phyloP scores from a whole-genome alignment of 2,329 filamentous ascomycete genomes.

The Alternaria arbusti region DNA sequence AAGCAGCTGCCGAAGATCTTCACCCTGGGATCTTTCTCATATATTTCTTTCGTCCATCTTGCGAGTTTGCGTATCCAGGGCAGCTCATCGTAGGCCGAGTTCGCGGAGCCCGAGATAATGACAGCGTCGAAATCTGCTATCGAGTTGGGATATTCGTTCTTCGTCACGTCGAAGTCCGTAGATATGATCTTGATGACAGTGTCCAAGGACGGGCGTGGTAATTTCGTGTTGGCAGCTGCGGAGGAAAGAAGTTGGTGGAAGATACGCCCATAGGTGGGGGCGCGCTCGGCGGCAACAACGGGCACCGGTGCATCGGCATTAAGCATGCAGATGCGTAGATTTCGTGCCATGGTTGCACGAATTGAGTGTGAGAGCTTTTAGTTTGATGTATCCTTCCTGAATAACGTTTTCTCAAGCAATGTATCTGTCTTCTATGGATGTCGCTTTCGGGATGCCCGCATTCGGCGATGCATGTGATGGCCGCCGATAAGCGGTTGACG shows the following conservation, averaged over 20 bases:
- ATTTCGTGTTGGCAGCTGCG: slow-evolving; percentile 15
- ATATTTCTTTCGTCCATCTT: slow-evolving; percentile 42
- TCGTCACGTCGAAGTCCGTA: slow-evolving; percentile 46
- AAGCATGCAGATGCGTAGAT: slow-evolving; percentile 32
- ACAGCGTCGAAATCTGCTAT: slow-evolving; percentile 45
- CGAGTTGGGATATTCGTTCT: slow-evolving; percentile 43
- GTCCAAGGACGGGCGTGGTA: neutral
- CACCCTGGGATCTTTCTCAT: slow-evolving; percentile 35
- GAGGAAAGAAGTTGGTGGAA: slow-evolving; percentile 34
- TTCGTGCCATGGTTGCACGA: neutral
- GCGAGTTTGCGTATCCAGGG: slow-evolving; percentile 35
- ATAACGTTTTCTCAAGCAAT: neutral
- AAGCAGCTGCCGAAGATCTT: slow-evolving; percentile 55
- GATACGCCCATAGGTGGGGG: slow-evolving; percentile 37
- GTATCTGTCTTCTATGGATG: neutral
- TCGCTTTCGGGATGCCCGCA: neutral
- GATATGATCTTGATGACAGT: slow-evolving; percentile 26
- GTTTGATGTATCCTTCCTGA: neutral
- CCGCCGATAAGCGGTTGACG: slow-evolving; percentile 12
- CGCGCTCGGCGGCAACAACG: slow-evolving; percentile 21
- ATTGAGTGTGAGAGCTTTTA: neutral
- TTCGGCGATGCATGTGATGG: slow-evolving; percentile 6
- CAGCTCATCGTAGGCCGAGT: slow-evolving; percentile 38
- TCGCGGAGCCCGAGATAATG: slow-evolving; percentile 50
- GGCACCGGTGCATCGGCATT: slow-evolving; percentile 42